Percentiles rank a stretch among this genome's conserved stretches.
phyloP scores from a whole-genome alignment of 1,139 yeast genomes.

The Saccharomyces hybrid region DNA sequence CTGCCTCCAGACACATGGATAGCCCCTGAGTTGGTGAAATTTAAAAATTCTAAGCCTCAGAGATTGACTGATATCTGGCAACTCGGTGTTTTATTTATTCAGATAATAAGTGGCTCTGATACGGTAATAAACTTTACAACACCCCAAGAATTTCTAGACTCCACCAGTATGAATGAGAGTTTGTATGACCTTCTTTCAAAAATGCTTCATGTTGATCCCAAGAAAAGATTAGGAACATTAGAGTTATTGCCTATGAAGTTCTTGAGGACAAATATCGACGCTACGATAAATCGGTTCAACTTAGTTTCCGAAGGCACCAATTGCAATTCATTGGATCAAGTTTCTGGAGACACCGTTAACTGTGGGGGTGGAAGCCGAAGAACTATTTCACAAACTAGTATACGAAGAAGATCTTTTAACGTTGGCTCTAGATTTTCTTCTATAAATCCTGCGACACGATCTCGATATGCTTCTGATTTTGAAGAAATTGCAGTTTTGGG shows the following conservation, averaged over 20 bases:
- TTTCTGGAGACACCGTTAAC: neutral
- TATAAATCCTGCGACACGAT: slow-evolving; percentile 31
- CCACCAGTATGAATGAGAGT: slow-evolving; percentile 44
- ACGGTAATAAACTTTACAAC: slow-evolving; percentile 45
- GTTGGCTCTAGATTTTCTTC: slow-evolving; percentile 34
- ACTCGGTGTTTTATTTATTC: slow-evolving; percentile 69
- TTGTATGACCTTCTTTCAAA: slow-evolving; percentile 59
- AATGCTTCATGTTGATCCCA: slow-evolving; percentile 58
- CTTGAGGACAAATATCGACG: slow-evolving; percentile 57
- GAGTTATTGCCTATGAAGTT: slow-evolving; percentile 80
- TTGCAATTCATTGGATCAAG: slow-evolving; percentile 8
- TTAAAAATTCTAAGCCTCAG: slow-evolving; percentile 42
- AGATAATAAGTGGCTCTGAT: slow-evolving; percentile 61
- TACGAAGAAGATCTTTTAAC: slow-evolving; percentile 36
- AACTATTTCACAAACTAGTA: slow-evolving; percentile 13
- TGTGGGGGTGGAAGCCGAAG: neutral
- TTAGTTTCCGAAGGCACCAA: slow-evolving; percentile 9
- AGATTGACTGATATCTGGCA: slow-evolving; percentile 91
- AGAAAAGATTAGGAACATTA: slow-evolving; percentile 71
- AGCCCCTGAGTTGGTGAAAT: slow-evolving; percentile 63
- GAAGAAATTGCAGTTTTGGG: slow-evolving; percentile 93
- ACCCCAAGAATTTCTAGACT: slow-evolving; percentile 55
- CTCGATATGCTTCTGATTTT: slow-evolving; percentile 73
- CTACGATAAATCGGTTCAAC: slow-evolving; percentile 22
- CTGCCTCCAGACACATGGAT: slow-evolving; percentile 43